These are phyloP conservation scores for Tetrahymena borealis DNA, from an alignment of 73 alveolate species.

Conservation along the genomic window DNA sequence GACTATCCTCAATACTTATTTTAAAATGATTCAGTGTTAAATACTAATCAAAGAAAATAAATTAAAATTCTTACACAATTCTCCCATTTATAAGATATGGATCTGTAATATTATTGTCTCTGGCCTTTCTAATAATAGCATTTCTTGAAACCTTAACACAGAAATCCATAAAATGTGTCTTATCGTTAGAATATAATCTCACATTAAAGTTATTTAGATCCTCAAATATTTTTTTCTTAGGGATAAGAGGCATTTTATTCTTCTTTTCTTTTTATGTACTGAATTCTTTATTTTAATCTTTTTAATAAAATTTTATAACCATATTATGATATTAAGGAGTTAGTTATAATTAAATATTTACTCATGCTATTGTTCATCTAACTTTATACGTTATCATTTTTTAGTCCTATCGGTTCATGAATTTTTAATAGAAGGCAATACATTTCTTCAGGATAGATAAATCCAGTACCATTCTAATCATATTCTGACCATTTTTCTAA, in stretches of 20 bases:
- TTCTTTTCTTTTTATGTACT: not conserved
- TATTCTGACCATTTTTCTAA: not conserved
- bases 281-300: not conserved
- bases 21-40: not conserved
- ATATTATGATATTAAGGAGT: not conserved
- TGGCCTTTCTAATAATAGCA: not conserved
- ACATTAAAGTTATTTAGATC: not conserved
- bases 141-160: not conserved
- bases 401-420: not conserved
- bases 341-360: not conserved
- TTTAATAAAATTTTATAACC: not conserved
- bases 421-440: not conserved
- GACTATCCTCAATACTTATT: not conserved
- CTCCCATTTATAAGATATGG: not conserved
- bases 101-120: not conserved
- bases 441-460: not conserved
- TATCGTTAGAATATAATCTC: not conserved
- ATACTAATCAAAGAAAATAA: not conserved
- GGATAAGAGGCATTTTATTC: not conserved
- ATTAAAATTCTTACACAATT: not conserved
- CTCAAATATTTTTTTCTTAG: not conserved
- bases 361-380: not conserved
- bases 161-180: not conserved
- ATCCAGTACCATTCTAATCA: not conserved
- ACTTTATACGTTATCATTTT: not conserved